Conservation (phyloP, 148 eudicot species). For the Vaccinium darrowii region DNA sequence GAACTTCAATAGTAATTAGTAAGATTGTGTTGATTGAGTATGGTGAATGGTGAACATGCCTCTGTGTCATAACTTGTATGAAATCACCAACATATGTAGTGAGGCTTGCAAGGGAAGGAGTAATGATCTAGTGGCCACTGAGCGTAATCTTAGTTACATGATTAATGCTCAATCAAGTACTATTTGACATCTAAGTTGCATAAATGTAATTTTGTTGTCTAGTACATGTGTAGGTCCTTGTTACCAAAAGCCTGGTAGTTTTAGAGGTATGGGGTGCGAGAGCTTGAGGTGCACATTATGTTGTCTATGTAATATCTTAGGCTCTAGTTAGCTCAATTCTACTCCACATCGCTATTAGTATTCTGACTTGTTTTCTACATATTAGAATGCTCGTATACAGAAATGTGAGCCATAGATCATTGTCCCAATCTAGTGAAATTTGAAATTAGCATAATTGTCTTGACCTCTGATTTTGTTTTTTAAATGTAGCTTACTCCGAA, state of each 20-base stretch:
- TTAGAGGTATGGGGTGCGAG: not conserved
- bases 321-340: not conserved
- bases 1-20: not conserved
- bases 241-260: not conserved
- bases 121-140: not conserved
- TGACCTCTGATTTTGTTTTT: not conserved
- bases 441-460: not conserved
- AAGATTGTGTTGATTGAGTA: not conserved
- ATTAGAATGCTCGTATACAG: not conserved
- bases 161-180: not conserved
- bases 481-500: not conserved
- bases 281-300: not conserved
- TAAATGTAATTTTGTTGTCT: not conserved
- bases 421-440: not conserved
- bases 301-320: not conserved
- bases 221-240: not conserved
- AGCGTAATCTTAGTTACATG: not conserved
- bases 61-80: not conserved
- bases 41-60: not conserved
- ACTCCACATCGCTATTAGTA: not conserved
- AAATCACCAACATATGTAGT: not conserved
- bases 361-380: not conserved
- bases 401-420: not conserved
- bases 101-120: not conserved
- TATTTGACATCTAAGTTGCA: conserved; percentile 2